Conservation (phyloP, 805 yeast species). For the Candida orba region DNA sequence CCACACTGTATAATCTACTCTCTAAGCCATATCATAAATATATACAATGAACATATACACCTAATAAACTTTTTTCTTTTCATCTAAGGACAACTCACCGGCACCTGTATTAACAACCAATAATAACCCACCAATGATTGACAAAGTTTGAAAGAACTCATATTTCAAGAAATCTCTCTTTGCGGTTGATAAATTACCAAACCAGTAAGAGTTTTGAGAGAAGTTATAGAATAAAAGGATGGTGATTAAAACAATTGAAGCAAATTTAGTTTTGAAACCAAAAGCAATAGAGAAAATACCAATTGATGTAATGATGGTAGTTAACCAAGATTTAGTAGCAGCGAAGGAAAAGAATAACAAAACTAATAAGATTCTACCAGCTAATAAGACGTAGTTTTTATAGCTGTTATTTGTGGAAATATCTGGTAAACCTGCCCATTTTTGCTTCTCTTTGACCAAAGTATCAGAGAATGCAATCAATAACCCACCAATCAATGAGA, state of each 20-base stretch:
- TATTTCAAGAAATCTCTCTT: slow-evolving; percentile 85
- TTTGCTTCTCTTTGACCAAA: slow-evolving; percentile 63
- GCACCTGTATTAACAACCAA: slow-evolving; percentile 94
- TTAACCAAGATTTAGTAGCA: slow-evolving; percentile 63
- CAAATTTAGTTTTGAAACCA: slow-evolving; percentile 88
- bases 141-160: slow-evolving; percentile 90
- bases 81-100: slow-evolving; percentile 88
- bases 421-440: slow-evolving; percentile 40
- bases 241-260: slow-evolving; percentile 64
- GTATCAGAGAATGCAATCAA: slow-evolving; percentile 83
- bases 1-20: too few relatives aligned
- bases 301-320: slow-evolving; percentile 56
- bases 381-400: slow-evolving; percentile 75
- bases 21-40: too few relatives aligned
- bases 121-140: slow-evolving; percentile 90
- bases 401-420: slow-evolving; percentile 56
- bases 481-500: slow-evolving; percentile 89
- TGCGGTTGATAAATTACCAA: slow-evolving; percentile 50
- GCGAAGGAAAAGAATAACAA: slow-evolving; percentile 82
- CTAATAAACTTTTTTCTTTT: slow-evolving; percentile 86
- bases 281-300: slow-evolving; percentile 77
- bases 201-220: slow-evolving; percentile 85
- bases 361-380: slow-evolving; percentile 82
- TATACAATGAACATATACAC: neutral
- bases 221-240: slow-evolving; percentile 71